These are phyloP conservation scores for Metschnikowia lunata DNA, from an alignment of 805 yeast genomes.

Conservation along the genomic window DNA sequence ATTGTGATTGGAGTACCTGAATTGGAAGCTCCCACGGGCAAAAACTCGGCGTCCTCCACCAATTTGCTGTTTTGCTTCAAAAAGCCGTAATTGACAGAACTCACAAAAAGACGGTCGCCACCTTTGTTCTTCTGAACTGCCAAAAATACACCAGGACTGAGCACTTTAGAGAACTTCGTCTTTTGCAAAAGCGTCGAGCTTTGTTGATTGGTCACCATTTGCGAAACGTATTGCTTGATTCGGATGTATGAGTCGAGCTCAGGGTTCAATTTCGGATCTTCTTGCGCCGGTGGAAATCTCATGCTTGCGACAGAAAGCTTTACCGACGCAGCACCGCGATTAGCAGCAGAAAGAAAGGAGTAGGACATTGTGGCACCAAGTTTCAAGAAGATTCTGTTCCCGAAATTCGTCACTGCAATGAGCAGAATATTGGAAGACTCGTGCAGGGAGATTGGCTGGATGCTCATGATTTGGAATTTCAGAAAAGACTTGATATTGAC, in stretches of 20 bases:
- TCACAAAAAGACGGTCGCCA: conserved; percentile 55
- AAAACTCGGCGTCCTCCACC: conserved; percentile 76
- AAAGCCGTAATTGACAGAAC: conserved; percentile 83
- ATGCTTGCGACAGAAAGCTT: conserved; percentile 42
- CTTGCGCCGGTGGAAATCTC: conserved; percentile 62
- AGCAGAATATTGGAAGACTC: conserved; percentile 70
- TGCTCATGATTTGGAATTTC: conserved; percentile 55
- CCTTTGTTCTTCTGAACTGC: conserved; percentile 51
- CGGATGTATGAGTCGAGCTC: conserved; percentile 41
- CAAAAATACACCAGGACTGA: conserved; percentile 84
- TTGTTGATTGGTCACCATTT: conserved; percentile 38
- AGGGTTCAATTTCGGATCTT: conserved; percentile 36
- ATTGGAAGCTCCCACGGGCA: conserved; percentile 28
- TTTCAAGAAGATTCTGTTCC: conserved; percentile 71
- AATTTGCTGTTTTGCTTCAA: conserved; percentile 67
- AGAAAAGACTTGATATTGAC: conserved; percentile 47
- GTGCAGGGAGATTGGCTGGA: conserved; percentile 53
- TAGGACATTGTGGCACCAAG: conserved; percentile 35
- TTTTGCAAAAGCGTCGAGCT: conserved; percentile 57
- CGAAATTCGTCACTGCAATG: conserved; percentile 75
- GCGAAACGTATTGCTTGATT: conserved; percentile 37
- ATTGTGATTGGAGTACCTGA: conserved; percentile 36
- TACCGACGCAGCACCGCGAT: conserved; percentile 24
- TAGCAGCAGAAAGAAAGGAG: conserved; percentile 21
- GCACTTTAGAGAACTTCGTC: conserved; percentile 53